Conservation (phyloP, 371 early-diverging fungal genomes). For the Mortierella sp. region DNA sequence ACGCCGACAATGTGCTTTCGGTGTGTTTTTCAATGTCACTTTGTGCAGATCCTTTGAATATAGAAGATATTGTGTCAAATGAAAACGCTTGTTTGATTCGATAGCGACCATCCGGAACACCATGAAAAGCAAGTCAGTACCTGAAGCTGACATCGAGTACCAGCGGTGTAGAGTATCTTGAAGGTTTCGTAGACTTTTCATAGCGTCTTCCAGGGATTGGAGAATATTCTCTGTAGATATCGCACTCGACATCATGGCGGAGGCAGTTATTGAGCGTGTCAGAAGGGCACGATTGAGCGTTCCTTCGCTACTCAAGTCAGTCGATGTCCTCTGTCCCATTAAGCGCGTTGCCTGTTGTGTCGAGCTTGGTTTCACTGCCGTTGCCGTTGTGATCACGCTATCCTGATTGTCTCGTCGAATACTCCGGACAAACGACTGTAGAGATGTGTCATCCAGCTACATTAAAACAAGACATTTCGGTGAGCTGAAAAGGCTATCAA, state of each 20-base stretch:
- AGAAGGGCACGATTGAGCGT: background rate
- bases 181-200: conserved; percentile 15
- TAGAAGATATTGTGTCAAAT: background rate
- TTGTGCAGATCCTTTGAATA: background rate
- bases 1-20: background rate
- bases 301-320: background rate
- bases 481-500: too few species aligned
- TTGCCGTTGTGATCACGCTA: background rate
- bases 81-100: background rate
- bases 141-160: conserved; percentile 11
- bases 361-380: background rate
- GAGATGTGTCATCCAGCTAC: conserved; percentile 10
- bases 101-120: background rate
- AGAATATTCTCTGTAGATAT: background rate
- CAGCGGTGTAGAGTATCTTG: conserved; percentile 19
- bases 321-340: background rate
- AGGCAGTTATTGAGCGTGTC: background rate
- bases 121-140: conserved; percentile 3
- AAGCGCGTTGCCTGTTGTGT: background rate
- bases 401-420: conserved; percentile 5
- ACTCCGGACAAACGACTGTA: conserved; percentile 7
- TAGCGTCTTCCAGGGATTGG: conserved; percentile 15
- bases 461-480: background rate
- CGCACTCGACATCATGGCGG: background rate
- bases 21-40: conserved; percentile 6